phyloP scores from a whole-genome alignment of 495 filamentous ascomycete genomes.

The Hamigera avellanea region DNA sequence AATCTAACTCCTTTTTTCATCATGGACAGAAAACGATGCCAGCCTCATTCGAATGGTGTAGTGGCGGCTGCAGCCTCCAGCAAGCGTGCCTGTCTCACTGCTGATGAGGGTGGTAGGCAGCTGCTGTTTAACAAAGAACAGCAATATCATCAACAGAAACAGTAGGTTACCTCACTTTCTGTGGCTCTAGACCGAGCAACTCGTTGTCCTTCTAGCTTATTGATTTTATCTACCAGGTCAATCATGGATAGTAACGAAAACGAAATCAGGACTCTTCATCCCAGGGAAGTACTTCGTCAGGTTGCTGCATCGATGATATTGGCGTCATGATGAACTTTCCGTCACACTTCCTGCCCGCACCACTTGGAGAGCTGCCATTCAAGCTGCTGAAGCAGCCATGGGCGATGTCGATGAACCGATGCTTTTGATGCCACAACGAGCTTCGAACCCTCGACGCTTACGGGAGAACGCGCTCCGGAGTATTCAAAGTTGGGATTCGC shows the following conservation, averaged over 20 bases:
- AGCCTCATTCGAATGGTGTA: no score
- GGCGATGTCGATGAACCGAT: slow-evolving; percentile 5
- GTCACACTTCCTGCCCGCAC: slow-evolving; percentile 7
- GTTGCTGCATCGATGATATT: slow-evolving; percentile 5
- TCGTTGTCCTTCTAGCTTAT: no score
- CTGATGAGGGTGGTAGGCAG: no score
- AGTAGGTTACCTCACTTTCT: no score
- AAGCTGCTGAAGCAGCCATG: slow-evolving; percentile 2
- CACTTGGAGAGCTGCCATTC: slow-evolving; percentile 5
- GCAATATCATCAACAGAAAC: no score
- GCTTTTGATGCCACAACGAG: slow-evolving; percentile 4
- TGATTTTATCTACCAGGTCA: no score
- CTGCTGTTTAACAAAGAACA: no score
- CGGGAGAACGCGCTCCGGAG: slow-evolving; percentile 2
- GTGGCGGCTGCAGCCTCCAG: no score
- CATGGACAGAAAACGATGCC: no score
- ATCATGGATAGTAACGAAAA: background rate
- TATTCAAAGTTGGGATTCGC: background rate
- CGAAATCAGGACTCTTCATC: slow-evolving; percentile 2
- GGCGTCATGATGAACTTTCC: slow-evolving; percentile 6
- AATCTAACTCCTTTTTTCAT: no score
- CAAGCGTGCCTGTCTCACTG: no score
- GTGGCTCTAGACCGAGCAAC: no score
- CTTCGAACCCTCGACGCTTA: slow-evolving; percentile 2
- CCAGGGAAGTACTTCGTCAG: slow-evolving; percentile 7